Percentiles rank a stretch among this genome's conserved stretches.
These are phyloP conservation scores for Neonectria coccinea DNA, from an alignment of 2,329 filamentous ascomycete genomes.

Conservation along the genomic window DNA sequence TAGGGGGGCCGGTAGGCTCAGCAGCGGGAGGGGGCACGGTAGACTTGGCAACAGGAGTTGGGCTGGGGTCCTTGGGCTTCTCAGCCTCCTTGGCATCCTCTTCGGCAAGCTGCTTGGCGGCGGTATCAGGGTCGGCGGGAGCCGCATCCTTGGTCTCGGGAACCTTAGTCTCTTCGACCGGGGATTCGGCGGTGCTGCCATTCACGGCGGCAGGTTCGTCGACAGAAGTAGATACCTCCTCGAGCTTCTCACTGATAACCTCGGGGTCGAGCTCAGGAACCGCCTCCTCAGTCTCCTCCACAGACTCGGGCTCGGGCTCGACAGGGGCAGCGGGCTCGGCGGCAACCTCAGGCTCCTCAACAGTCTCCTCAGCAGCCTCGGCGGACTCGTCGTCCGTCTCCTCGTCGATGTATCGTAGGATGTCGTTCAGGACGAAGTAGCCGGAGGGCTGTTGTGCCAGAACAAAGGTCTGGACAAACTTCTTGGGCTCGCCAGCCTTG, in stretches of 20 bases:
- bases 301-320: constrained; percentile 49
- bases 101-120: constrained; percentile 63
- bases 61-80: constrained; percentile 73
- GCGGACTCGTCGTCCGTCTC: constrained; percentile 78
- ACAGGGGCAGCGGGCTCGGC: constrained; percentile 47
- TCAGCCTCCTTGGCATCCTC: constrained; percentile 69
- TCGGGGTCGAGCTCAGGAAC: constrained; percentile 56
- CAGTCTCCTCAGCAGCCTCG: constrained; percentile 49
- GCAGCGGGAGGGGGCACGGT: constrained; percentile 52
- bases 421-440: constrained; percentile 98
- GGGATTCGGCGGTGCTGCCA: constrained; percentile 49
- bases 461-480: constrained; percentile 98
- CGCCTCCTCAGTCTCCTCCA: constrained; percentile 48
- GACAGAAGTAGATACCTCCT: constrained; percentile 64
- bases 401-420: constrained; percentile 92
- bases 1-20: constrained; percentile 61
- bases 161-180: constrained; percentile 54
- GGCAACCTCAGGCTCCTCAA: constrained; percentile 49
- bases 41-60: constrained; percentile 61
- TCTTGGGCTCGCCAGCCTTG: constrained; percentile 89
- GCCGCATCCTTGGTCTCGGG: constrained; percentile 53
- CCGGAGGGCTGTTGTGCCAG: constrained; percentile 95
- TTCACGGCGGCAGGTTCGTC: constrained; percentile 52
- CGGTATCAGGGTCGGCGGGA: constrained; percentile 60
- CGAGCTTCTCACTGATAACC: constrained; percentile 80